These are phyloP conservation scores for Corylus avellana DNA, from an alignment of 306 rosid genomes.

Conservation along the genomic window DNA sequence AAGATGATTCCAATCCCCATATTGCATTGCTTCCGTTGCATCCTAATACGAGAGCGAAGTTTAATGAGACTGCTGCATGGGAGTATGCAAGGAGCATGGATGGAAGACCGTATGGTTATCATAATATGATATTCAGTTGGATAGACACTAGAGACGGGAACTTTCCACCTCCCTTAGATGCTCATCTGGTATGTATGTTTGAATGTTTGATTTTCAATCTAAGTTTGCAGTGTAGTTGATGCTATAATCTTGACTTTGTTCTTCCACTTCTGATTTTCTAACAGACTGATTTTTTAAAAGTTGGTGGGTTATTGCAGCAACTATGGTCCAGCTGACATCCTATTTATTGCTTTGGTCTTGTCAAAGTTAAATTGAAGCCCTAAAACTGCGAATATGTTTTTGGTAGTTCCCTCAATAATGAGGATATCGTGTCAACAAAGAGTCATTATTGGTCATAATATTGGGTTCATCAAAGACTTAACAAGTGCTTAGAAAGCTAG, in stretches of 20 bases:
- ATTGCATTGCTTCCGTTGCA: conserved; percentile 92
- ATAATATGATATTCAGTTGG: conserved; percentile 97
- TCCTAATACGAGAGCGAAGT: conserved; percentile 75
- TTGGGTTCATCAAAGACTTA: not conserved
- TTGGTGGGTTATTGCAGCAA: not conserved
- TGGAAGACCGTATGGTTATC: conserved; percentile 91
- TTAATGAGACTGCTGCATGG: conserved; percentile 98
- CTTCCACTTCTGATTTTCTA: conserved; percentile 3
- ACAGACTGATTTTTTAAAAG: not conserved
- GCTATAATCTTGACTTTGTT: conserved; percentile 5
- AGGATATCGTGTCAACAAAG: conserved; percentile 2
- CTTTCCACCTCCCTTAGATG: conserved; percentile 97
- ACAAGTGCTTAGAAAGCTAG: not conserved
- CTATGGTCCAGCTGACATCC: not conserved
- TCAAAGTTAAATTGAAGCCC: not conserved
- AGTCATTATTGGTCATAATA: not conserved
- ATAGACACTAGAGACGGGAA: conserved; percentile 75
- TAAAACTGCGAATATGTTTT: not conserved
- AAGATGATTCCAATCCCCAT: conserved; percentile 89
- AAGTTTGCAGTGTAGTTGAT: conserved; percentile 15
- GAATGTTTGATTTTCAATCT: conserved; percentile 13
- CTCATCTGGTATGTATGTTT: conserved; percentile 67
- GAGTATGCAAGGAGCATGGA: conserved; percentile 87
- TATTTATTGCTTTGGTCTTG: not conserved
- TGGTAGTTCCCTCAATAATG: not conserved